Conservation (phyloP, 306 rosid genomes). For the Sicyos edulis region DNA sequence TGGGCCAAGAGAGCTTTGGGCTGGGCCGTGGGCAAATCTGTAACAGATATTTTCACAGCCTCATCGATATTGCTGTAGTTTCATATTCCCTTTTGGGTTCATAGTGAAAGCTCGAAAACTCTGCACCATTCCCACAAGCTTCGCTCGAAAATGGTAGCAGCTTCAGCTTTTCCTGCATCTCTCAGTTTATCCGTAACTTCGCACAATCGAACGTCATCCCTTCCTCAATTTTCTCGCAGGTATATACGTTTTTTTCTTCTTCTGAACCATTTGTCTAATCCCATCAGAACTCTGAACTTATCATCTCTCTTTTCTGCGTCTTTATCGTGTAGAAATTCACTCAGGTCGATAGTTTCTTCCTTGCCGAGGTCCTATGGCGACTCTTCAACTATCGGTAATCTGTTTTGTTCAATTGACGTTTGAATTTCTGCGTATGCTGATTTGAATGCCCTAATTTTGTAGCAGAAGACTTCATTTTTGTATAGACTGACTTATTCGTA, state of each 20-base stretch:
- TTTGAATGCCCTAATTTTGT: slow-evolving; percentile 11
- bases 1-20: too few relatives aligned
- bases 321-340: slow-evolving; percentile 37
- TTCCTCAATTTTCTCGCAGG: slow-evolving; percentile 40
- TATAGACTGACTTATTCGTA: neutral
- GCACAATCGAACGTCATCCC: slow-evolving; percentile 33
- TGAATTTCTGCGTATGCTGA: neutral
- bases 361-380: slow-evolving; percentile 44
- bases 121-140: neutral
- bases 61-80: neutral
- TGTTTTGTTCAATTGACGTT: neutral
- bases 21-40: neutral
- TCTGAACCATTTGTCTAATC: neutral
- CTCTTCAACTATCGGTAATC: slow-evolving; percentile 44
- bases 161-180: slow-evolving; percentile 46
- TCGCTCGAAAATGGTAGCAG: slow-evolving; percentile 43
- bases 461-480: neutral
- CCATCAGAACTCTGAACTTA: neutral
- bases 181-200: slow-evolving; percentile 55
- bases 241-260: neutral
- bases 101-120: neutral
- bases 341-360: slow-evolving; percentile 40
- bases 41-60: neutral
- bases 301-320: neutral
- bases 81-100: neutral